Conservation (phyloP, 331 rosid species). For the Quercus lobata region DNA sequence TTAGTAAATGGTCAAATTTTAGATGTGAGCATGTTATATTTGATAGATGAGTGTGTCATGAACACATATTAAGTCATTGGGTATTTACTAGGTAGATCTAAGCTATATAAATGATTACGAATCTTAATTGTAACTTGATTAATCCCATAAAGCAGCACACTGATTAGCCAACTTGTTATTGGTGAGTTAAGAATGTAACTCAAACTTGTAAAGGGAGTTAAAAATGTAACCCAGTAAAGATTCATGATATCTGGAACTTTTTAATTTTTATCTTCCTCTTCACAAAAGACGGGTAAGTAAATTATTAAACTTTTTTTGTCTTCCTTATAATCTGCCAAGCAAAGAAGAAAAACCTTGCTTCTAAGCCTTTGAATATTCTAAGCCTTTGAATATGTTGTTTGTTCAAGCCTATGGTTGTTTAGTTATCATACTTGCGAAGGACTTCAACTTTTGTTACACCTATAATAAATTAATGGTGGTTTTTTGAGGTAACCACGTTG, state of each 20-base stretch:
- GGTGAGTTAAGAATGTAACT: too few relatives aligned
- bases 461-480: not conserved
- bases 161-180: too few relatives aligned
- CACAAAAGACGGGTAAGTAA: too few relatives aligned
- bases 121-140: too few relatives aligned
- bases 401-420: not conserved
- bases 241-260: too few relatives aligned
- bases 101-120: too few relatives aligned
- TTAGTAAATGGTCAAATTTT: not conserved
- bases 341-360: not conserved
- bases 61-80: not conserved
- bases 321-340: not conserved
- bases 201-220: too few relatives aligned
- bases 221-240: too few relatives aligned
- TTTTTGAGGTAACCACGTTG: not conserved
- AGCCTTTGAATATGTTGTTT: not conserved
- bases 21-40: not conserved
- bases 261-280: too few relatives aligned
- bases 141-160: too few relatives aligned
- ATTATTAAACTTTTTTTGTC: too few relatives aligned
- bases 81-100: too few relatives aligned
- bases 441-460: not conserved
- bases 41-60: not conserved
- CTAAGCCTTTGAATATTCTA: not conserved
- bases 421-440: not conserved